Evolutionary conservation across 202 grass and related monocot species (phyloP).

Genomic region (Zoysia matrella): DNA sequence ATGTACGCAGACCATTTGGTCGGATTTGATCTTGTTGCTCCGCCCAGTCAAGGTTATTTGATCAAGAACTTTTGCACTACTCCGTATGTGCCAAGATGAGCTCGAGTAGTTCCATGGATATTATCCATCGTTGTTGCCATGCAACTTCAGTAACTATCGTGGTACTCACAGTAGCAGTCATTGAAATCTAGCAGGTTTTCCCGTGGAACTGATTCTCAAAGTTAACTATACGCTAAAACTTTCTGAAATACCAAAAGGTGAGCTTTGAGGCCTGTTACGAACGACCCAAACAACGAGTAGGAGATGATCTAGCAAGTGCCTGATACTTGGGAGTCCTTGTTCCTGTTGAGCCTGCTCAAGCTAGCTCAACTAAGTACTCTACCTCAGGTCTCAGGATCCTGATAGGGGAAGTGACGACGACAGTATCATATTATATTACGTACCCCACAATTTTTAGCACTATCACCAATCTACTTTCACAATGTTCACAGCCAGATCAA

Average conservation of each 20-base stretch:
- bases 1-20: neutral
- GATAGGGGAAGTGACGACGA: conserved; percentile 27
- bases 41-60: neutral
- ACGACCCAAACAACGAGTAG: neutral
- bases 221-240: too few relatives aligned
- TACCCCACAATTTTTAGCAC: conserved; percentile 3
- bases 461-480: conserved; percentile 35
- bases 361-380: neutral
- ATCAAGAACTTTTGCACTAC: neutral
- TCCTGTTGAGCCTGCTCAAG: neutral
- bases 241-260: too few relatives aligned
- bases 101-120: neutral
- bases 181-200: too few relatives aligned
- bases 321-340: neutral
- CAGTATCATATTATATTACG: conserved; percentile 24
- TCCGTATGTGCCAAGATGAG: neutral
- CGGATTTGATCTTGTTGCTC: neutral
- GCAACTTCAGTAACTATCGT: neutral
- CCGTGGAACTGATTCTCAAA: too few relatives aligned
- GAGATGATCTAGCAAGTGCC: neutral
- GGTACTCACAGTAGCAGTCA: too few relatives aligned
- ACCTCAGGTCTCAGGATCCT: conserved; percentile 28
- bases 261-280: too few relatives aligned
- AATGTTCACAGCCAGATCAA: neutral
- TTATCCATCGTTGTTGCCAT: neutral